Base-by-base conservation (phyloP, 768 basidiomycete genomes). In the Tremella yokohamensis region DNA sequence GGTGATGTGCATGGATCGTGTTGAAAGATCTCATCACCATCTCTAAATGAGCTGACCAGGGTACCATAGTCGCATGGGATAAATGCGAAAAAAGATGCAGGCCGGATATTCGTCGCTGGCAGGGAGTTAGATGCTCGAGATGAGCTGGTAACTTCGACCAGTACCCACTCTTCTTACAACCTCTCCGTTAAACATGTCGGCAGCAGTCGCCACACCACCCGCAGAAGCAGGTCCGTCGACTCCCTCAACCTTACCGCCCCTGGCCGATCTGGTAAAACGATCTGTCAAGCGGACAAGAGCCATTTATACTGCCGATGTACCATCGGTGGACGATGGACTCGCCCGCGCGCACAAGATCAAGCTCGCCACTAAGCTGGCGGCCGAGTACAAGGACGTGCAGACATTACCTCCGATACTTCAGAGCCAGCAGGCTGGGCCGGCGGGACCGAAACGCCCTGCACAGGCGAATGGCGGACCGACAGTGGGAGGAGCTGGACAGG, bases 371-470 rank as follows among this genome's bases (percentile, higher is more conserved):
- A 96, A 96, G 80, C 87, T 97, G 26, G 82, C 85, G 34, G 85
- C 90, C 71, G 94, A 98, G 79, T 99, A 92, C 76, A 82, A 83
- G 48, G 85, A 96, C 73, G 88, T 82, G 72, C 89, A 87, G 73
- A 84, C 86, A 25, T 84, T 98, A 1, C 94, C 94, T 0, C 77
- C 89, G 2, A 84, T 88, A 1, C 79, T 97, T 34, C 78, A 89
- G 26, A 80, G 86, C 0, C 91, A 96, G 61, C 89, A 91, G 71
- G 86, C 85, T 0, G 81, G 85, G 0, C 84, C 90, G 2, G 89
- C 87, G 0, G 77, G 74, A 0, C 92, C 94, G 0, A 83, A 86
- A 40, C 81, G 86, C 38, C 89, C 89, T 34, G 62, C 57, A 16
- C 40, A 53, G 12, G 40, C 49, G 40, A 58, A 40, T 7, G 47